These are phyloP conservation scores for Davidsoniella neocaledoniae DNA, from an alignment of 2,329 filamentous ascomycete species.

Conservation along the genomic window DNA sequence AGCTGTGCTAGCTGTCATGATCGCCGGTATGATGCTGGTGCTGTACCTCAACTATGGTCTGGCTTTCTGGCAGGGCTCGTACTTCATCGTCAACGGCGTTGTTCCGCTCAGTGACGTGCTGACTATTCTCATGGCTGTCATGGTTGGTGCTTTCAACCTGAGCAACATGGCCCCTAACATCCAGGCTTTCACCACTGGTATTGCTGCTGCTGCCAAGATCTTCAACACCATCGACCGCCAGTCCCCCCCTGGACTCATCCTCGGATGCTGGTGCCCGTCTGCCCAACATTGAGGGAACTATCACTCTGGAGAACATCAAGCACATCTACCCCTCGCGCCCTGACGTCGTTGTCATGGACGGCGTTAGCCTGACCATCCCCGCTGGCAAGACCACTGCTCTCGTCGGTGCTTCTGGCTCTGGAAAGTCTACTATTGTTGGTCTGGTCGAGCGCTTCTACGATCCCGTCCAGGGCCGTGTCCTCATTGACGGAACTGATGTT, in stretches of 20 bases:
- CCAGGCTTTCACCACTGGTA: conserved; percentile 68
- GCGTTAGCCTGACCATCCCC: conserved; percentile 62
- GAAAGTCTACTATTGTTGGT: conserved; percentile 88
- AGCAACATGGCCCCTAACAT: conserved; percentile 75
- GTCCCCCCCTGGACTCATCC: conserved; percentile 70
- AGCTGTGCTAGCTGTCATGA: conserved; percentile 55
- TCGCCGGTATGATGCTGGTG: conserved; percentile 67
- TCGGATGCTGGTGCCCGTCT: conserved; percentile 54
- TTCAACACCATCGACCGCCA: conserved; percentile 80
- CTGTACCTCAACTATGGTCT: conserved; percentile 78
- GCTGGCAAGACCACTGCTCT: conserved; percentile 85
- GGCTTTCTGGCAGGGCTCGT: conserved; percentile 75
- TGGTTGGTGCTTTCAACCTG: conserved; percentile 84
- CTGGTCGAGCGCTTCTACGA: conserved; percentile 90
- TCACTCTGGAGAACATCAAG: conserved; percentile 68
- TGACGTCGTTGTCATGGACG: conserved; percentile 76
- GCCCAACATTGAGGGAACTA: conserved; percentile 51
- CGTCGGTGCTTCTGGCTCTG: conserved; percentile 84
- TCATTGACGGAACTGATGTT: conserved; percentile 71
- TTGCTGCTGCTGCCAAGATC: conserved; percentile 80
- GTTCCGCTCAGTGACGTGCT: conserved; percentile 55
- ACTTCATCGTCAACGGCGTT: conserved; percentile 50
- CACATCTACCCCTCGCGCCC: conserved; percentile 91
- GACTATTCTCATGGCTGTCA: conserved; percentile 75
- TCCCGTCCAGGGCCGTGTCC: conserved; percentile 62